These are phyloP conservation scores for Mariannaea elegans DNA, from an alignment of 2,329 filamentous ascomycete genomes.

Conservation along the genomic window DNA sequence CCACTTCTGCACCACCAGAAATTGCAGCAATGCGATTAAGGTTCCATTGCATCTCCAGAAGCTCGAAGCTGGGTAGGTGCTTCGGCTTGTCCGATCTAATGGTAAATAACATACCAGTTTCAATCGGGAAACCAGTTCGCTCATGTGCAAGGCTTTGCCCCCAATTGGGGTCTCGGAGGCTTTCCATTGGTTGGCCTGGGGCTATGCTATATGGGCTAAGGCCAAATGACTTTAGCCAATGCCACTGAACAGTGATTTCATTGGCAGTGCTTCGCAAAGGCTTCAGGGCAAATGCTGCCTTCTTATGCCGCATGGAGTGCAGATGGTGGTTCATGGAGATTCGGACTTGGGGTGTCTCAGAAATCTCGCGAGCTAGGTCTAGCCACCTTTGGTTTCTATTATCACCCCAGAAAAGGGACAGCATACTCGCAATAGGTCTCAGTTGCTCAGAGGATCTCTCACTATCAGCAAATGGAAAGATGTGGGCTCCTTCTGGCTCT, in stretches of 20 bases:
- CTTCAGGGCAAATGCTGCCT: background rate
- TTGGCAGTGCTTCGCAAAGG: background rate
- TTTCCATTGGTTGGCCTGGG: background rate
- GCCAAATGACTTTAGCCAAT: slow-evolving; percentile 4
- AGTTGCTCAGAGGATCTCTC: no score
- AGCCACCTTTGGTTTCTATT: background rate
- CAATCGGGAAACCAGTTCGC: background rate
- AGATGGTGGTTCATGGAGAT: background rate
- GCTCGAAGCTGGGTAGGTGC: background rate
- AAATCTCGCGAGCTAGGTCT: background rate
- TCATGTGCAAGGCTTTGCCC: background rate
- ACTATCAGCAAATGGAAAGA: no score
- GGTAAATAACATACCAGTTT: background rate
- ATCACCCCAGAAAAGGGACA: background rate
- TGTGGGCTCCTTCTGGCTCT: no score
- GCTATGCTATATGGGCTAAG: no score
- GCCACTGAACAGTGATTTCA: background rate
- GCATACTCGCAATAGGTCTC: no score
- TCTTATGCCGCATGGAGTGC: background rate
- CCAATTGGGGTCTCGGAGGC: background rate
- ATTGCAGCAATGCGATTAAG: background rate
- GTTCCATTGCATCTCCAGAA: background rate
- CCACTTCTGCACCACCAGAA: background rate
- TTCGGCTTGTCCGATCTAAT: background rate
- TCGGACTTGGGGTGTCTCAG: background rate